Percentiles rank a stretch among this genome's conserved stretches.
Conservation (phyloP, 1,139 yeast genomes). For the Blastobotrys arbuscula region DNA sequence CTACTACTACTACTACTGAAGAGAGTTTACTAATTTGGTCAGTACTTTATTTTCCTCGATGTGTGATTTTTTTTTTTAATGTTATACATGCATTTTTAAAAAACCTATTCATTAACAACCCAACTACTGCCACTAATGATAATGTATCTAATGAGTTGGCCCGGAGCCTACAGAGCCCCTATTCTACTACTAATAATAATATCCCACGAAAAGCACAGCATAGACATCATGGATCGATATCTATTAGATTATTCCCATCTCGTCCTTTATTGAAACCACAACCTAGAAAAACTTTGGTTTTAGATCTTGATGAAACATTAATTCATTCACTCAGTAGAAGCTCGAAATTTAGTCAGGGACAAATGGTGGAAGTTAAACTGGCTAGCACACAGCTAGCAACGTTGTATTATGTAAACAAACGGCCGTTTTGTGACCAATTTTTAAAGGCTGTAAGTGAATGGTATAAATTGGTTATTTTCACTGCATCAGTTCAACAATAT, state of each 20-base stretch:
- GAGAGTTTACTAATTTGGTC: background rate
- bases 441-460: constrained; percentile 72
- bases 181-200: constrained; percentile 3
- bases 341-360: constrained; percentile 49
- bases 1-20: background rate
- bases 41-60: constrained; percentile 8
- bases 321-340: constrained; percentile 84
- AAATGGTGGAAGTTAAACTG: constrained; percentile 81
- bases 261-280: constrained; percentile 22
- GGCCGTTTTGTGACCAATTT: constrained; percentile 88
- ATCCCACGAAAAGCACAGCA: background rate
- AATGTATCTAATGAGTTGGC: background rate
- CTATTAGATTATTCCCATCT: constrained; percentile 8
- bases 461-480: constrained; percentile 85
- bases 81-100: background rate
- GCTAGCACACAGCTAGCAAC: constrained; percentile 56
- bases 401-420: constrained; percentile 80
- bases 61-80: background rate
- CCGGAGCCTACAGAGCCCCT: constrained; percentile 18
- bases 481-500: constrained; percentile 91
- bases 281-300: constrained; percentile 59
- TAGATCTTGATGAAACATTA: constrained; percentile 90
- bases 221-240: background rate
- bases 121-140: background rate
- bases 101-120: background rate